phyloP scores from a whole-genome alignment of 768 basidiomycete genomes.

The Rhizopogon roseolus region DNA sequence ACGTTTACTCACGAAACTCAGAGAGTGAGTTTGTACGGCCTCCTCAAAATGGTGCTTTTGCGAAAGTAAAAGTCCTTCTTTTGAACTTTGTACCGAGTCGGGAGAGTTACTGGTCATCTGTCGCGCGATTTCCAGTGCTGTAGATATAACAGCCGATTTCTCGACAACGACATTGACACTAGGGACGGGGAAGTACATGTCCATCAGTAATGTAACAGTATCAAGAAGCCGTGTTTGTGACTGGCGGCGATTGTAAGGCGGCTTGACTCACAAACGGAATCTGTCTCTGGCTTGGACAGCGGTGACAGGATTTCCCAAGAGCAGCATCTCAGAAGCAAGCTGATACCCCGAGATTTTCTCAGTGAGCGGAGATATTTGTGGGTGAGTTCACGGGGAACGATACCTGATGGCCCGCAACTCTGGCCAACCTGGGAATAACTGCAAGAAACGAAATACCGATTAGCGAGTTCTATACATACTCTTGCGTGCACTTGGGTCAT shows the following conservation, averaged over 20 bases:
- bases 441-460: conserved; percentile 4
- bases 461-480: conserved; percentile 9
- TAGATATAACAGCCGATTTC: conserved; percentile 42
- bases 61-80: conserved; percentile 57
- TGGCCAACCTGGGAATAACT: conserved; percentile 68
- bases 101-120: conserved; percentile 65
- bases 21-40: conserved; percentile 40
- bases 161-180: conserved; percentile 75
- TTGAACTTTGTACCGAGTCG: conserved; percentile 74
- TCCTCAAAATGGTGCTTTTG: conserved; percentile 50
- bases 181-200: conserved; percentile 10
- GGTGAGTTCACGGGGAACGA: conserved; percentile 5
- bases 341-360: conserved; percentile 24
- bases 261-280: conserved; percentile 66
- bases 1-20: conserved; percentile 44
- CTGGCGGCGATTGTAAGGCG: conserved; percentile 10
- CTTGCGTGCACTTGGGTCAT: neutral
- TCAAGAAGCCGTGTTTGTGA: neutral
- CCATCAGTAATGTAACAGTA: conserved; percentile 1
- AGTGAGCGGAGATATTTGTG: conserved; percentile 8
- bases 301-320: conserved; percentile 64
- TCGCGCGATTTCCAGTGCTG: conserved; percentile 59
- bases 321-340: conserved; percentile 73
- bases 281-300: conserved; percentile 64
- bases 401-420: conserved; percentile 74